phyloP scores from a whole-genome alignment of 306 rosid genomes.

The Psophocarpus tetragonolobus region DNA sequence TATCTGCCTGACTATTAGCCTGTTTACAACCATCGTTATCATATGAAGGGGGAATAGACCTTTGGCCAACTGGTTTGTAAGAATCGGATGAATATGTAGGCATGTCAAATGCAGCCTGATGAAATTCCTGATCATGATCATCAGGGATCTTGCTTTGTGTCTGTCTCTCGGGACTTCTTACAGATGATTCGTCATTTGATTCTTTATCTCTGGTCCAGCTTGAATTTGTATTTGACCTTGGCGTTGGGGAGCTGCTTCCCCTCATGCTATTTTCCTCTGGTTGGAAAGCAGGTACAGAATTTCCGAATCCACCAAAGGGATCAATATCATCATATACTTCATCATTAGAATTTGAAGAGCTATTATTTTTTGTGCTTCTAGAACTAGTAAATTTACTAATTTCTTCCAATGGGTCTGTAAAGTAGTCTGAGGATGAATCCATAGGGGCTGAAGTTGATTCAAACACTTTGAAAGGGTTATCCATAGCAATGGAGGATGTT shows the following conservation, averaged over 20 bases:
- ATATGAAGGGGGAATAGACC: conserved; percentile 65
- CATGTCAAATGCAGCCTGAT: conserved; percentile 55
- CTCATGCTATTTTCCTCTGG: conserved; percentile 61
- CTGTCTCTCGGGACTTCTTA: conserved; percentile 61
- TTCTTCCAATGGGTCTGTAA: conserved; percentile 68
- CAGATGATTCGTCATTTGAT: conserved; percentile 49
- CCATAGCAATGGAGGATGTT: conserved; percentile 50
- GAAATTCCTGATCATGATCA: conserved; percentile 62
- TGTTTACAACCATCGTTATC: conserved; percentile 45
- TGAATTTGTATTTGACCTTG: conserved; percentile 52
- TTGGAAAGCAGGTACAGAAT: conserved; percentile 70
- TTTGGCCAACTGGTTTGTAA: conserved; percentile 55
- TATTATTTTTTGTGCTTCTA: conserved; percentile 53
- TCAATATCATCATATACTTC: conserved; percentile 62
- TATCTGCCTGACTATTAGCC: conserved; percentile 46
- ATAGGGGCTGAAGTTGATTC: conserved; percentile 48
- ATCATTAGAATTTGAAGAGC: conserved; percentile 53
- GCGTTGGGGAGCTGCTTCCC: conserved; percentile 52
- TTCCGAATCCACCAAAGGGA: conserved; percentile 79
- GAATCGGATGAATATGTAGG: conserved; percentile 63
- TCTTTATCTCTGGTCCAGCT: conserved; percentile 58
- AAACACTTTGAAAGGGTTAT: conserved; percentile 68
- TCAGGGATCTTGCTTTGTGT: conserved; percentile 54
- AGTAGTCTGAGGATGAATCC: conserved; percentile 51
- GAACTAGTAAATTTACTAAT: conserved; percentile 66